phyloP scores from a whole-genome alignment of 352 stramenopile species.

The Pythium pyrilobum region DNA sequence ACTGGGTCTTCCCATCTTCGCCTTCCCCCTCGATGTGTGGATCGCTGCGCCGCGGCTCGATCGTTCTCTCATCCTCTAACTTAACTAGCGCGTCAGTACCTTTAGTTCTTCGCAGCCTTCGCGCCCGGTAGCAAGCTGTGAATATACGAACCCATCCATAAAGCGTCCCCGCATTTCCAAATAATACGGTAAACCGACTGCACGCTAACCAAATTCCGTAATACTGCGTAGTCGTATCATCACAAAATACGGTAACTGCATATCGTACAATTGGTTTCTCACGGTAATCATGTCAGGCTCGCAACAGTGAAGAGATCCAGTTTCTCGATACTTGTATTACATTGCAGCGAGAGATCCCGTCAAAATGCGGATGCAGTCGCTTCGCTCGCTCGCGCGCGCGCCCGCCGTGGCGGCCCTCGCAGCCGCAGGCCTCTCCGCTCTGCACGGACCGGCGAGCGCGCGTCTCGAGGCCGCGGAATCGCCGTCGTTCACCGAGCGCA shows the following conservation, averaged over 20 bases:
- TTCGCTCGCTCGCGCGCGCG: constrained; percentile 10
- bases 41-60: not conserved
- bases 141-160: no score
- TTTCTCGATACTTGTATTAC: not conserved
- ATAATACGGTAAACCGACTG: no score
- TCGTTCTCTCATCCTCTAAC: constrained; percentile 1
- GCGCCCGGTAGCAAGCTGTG: no score
- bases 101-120: not conserved
- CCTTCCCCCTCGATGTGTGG: not conserved
- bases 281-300: constrained; percentile 2
- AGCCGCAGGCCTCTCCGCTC: constrained; percentile 1
- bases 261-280: no score
- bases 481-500: constrained; percentile 72
- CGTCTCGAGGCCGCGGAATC: constrained; percentile 23
- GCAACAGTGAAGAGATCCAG: constrained; percentile 9
- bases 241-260: no score
- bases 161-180: no score
- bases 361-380: constrained; percentile 1
- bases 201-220: no score
- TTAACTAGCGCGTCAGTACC: not conserved
- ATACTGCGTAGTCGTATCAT: no score
- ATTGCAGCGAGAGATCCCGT: no score
- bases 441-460: not conserved
- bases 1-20: not conserved
- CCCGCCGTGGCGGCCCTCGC: constrained; percentile 15